phyloP scores from a whole-genome alignment of 83 land plant species.

The Thuja plicata region DNA sequence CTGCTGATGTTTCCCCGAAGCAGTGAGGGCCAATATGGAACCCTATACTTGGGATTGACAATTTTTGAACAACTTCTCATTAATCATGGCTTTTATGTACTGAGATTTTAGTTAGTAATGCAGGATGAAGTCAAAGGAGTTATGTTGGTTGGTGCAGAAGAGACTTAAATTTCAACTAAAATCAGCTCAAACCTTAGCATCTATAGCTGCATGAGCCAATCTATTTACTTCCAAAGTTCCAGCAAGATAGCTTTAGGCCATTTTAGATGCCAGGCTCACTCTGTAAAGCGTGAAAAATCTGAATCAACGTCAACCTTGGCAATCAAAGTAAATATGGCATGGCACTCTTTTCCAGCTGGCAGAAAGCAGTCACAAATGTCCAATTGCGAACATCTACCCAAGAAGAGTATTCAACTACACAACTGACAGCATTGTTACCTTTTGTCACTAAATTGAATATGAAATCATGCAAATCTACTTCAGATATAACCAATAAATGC shows the following conservation, averaged over 20 bases:
- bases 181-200: conserved; percentile 27
- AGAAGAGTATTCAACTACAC: conserved; percentile 24
- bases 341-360: too few species aligned
- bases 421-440: conserved; percentile 14
- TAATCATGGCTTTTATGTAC: background rate
- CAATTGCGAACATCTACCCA: conserved; percentile 21
- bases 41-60: background rate
- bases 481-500: background rate
- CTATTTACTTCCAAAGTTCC: conserved; percentile 14
- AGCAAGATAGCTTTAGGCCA: background rate
- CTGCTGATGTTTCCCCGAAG: background rate
- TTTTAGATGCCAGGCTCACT: background rate
- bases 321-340: background rate
- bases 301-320: background rate
- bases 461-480: background rate
- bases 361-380: background rate
- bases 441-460: conserved; percentile 14
- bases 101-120: background rate
- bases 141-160: conserved; percentile 34
- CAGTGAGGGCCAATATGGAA: background rate
- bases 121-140: conserved; percentile 42
- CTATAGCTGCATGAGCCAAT: too few species aligned
- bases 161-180: conserved; percentile 23
- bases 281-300: background rate
- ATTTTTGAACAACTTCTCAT: background rate